These are phyloP conservation scores for Byssothecium circinans DNA, from an alignment of 2,329 filamentous ascomycete genomes.

Conservation along the genomic window DNA sequence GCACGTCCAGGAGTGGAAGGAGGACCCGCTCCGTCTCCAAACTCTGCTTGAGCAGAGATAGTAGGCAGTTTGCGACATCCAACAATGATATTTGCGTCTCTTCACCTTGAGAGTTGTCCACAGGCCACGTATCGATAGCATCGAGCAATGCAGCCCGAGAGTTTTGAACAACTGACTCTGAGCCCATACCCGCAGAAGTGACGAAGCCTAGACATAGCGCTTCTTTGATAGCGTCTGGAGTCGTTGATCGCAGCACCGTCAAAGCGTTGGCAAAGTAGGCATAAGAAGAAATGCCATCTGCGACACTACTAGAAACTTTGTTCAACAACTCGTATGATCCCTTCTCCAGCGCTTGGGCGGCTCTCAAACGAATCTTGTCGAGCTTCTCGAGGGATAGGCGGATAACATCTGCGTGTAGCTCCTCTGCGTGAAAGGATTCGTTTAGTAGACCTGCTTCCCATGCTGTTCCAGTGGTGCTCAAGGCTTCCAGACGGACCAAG, in stretches of 20 bases:
- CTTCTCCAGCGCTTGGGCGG: constrained; percentile 27
- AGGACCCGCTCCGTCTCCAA: constrained; percentile 66
- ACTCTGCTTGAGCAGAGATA: constrained; percentile 34
- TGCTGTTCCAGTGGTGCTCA: constrained; percentile 63
- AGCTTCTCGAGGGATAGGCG: constrained; percentile 85
- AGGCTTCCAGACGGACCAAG: constrained; percentile 76
- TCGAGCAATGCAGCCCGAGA: constrained; percentile 66
- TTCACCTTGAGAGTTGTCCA: background rate
- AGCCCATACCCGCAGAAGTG: constrained; percentile 75
- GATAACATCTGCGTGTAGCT: constrained; percentile 51
- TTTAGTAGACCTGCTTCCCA: constrained; percentile 27
- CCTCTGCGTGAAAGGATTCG: constrained; percentile 15
- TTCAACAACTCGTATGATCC: constrained; percentile 27
- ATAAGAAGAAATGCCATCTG: constrained; percentile 57
- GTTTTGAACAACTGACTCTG: constrained; percentile 72
- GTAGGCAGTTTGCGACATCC: constrained; percentile 27
- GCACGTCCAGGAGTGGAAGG: constrained; percentile 74
- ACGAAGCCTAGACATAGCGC: constrained; percentile 67
- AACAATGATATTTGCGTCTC: constrained; percentile 23
- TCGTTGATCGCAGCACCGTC: constrained; percentile 16
- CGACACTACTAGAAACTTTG: constrained; percentile 4
- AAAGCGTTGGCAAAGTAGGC: constrained; percentile 62
- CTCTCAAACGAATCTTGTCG: constrained; percentile 70
- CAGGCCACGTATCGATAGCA: constrained; percentile 34
- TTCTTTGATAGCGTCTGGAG: constrained; percentile 18